Evolutionary conservation across 75 land plant species (phyloP), one percentile per base, ranked within the genome.

Genomic region (Azolla pinnata): DNA sequence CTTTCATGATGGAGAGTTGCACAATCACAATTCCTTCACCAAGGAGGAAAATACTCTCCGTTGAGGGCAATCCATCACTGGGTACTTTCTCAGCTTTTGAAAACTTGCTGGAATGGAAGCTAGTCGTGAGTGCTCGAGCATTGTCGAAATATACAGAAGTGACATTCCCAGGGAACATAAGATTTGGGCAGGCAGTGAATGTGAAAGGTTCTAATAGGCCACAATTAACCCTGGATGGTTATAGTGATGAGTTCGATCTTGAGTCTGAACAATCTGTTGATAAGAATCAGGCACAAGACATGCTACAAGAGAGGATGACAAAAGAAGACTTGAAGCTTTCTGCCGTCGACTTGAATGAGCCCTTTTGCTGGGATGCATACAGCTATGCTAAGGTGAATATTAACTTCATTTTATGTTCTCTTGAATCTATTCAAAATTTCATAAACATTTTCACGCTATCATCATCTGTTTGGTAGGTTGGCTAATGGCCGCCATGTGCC

Each of bases 331-430:
- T 50, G 18, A 63, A 50, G 28, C 72, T 80, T 35, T 71, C 66
- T 54, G 55, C 96, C 46, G 90, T 78, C 33, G 90, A 89, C 25
- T 62, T 86, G 60, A 96, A 89, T 61, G 96, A 95, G 63, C 96
- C 99, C 29, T 78, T 95, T 61, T 83, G 86, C 66, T 89, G 99
- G 99, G 87, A 89, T 56, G 96, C 99, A 30, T 89, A 95, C 64
- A 77, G 85, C 62, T 95, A 85, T 62, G 99, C 99, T 0, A 95
- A 81, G 60, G 97, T 87, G 78, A n/a, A n/a, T n/a, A n/a, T n/a
- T n/a, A n/a, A n/a, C n/a, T n/a, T n/a, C n/a, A n/a, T n/a, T n/a
- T n/a, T n/a, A n/a, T n/a, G n/a, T n/a, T n/a, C n/a, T n/a, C n/a
- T n/a, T n/a, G n/a, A n/a, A n/a, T n/a, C n/a, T n/a, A n/a, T n/a